Conservation (phyloP, 345 rosid species). For the Jatropha curcas region DNA sequence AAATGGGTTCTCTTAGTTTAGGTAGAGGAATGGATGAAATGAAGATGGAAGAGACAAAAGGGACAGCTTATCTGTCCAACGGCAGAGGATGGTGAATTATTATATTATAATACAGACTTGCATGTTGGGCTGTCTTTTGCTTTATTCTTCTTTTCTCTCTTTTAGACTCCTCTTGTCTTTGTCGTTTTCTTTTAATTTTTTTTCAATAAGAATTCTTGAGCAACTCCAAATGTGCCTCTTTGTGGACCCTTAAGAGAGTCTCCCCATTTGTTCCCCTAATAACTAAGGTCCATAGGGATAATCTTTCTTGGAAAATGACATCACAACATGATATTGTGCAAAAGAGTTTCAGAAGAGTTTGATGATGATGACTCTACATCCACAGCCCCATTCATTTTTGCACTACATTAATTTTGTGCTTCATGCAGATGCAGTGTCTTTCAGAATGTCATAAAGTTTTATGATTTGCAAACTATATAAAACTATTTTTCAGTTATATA, state of each 20-base stretch:
- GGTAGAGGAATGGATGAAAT: not conserved
- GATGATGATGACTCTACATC: not conserved
- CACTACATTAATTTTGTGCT: too few relatives aligned
- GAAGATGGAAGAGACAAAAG: conserved; percentile 46
- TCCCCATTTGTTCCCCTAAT: conserved; percentile 22
- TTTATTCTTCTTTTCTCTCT: conserved; percentile 28
- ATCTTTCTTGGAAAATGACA: conserved; percentile 62
- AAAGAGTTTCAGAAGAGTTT: too few relatives aligned
- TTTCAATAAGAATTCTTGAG: conserved; percentile 10
- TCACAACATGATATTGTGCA: conserved; percentile 9
- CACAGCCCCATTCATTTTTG: too few relatives aligned
- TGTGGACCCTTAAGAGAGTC: conserved; percentile 10
- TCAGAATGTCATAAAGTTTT: too few relatives aligned
- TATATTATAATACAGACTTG: conserved; percentile 23
- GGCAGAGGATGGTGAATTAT: conserved; percentile 30
- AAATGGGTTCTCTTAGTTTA: not conserved
- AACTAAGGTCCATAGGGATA: conserved; percentile 20
- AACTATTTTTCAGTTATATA: too few relatives aligned
- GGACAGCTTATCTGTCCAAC: conserved; percentile 65
- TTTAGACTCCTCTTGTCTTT: conserved; percentile 18
- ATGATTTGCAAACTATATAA: too few relatives aligned
- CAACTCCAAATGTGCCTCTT: conserved; percentile 1
- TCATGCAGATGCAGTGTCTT: too few relatives aligned
- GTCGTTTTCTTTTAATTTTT: conserved; percentile 19
- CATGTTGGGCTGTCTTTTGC: conserved; percentile 41